phyloP scores from a whole-genome alignment of 2,329 filamentous ascomycete genomes.

The Epichloe aotearoae region DNA sequence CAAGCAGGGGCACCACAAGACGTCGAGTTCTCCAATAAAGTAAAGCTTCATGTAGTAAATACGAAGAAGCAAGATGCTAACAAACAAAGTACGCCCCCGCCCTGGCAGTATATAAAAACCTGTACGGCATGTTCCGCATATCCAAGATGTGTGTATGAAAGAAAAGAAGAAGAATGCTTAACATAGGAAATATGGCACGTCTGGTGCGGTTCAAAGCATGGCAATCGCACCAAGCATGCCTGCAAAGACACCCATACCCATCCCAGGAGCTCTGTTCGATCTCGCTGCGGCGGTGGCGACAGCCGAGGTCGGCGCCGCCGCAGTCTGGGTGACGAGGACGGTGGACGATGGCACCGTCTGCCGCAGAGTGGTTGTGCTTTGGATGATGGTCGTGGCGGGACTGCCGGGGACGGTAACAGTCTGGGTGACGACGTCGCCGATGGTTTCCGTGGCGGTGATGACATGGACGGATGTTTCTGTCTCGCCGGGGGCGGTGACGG shows the following conservation, averaged over 20 bases:
- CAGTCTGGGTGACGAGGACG: conserved; percentile 7
- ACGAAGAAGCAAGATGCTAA: background rate
- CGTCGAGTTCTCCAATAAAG: no score
- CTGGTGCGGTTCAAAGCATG: conserved; percentile 4
- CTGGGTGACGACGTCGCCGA: conserved; percentile 29
- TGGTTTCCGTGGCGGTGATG: conserved; percentile 26
- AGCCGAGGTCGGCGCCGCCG: conserved; percentile 6
- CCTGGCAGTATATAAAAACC: background rate
- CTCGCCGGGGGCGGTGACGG: conserved; percentile 24
- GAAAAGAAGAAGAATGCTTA: background rate
- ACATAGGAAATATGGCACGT: background rate
- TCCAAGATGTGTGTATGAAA: background rate
- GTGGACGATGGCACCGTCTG: conserved; percentile 12
- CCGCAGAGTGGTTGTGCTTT: conserved; percentile 24
- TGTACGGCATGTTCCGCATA: background rate
- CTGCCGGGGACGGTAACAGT: conserved; percentile 24
- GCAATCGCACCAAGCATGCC: conserved; percentile 7
- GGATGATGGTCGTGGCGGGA: conserved; percentile 22
- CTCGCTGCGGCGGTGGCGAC: conserved; percentile 12
- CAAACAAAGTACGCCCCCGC: background rate
- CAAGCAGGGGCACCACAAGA: no score
- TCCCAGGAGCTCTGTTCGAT: conserved; percentile 19
- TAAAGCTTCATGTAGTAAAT: background rate
- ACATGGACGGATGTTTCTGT: conserved; percentile 21
- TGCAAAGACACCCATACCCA: conserved; percentile 20